Percentiles rank a stretch among this genome's conserved stretches.
Conservation (phyloP, 2,329 filamentous ascomycete species). For the Xylariaceae sp. region DNA sequence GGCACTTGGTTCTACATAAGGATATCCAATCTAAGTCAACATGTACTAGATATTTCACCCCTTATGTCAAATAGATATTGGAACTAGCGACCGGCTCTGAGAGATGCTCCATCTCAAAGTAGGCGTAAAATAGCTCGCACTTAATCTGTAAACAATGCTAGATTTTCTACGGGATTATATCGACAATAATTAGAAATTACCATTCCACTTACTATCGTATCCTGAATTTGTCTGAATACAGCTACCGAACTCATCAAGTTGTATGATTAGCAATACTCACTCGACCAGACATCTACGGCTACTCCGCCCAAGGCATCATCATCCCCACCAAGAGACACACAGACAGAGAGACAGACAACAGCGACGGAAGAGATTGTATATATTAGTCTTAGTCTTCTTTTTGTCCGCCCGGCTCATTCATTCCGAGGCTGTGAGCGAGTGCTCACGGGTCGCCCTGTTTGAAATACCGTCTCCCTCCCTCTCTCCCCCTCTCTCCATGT, state of each 20-base stretch:
- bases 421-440: too few relatives aligned
- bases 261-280: background rate
- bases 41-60: background rate
- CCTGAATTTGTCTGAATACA: background rate
- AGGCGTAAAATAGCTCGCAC: background rate
- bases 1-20: too few relatives aligned
- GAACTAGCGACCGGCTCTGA: too few relatives aligned
- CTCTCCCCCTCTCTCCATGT: too few relatives aligned
- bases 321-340: background rate
- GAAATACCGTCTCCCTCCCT: too few relatives aligned
- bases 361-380: slow-evolving; percentile 21
- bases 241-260: background rate
- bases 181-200: background rate
- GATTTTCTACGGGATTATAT: background rate
- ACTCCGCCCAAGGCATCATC: background rate
- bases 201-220: background rate
- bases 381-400: slow-evolving; percentile 21
- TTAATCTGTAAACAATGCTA: background rate
- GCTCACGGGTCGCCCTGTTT: too few relatives aligned
- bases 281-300: too few relatives aligned
- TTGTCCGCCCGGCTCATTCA: slow-evolving; percentile 7
- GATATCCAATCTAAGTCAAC: too few relatives aligned
- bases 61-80: too few relatives aligned
- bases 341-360: background rate
- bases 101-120: background rate